Evolutionary conservation across 163 green algal species (phyloP), one percentile per base, ranked within the genome.

Genomic region (Scenedesmus sp.): DNA sequence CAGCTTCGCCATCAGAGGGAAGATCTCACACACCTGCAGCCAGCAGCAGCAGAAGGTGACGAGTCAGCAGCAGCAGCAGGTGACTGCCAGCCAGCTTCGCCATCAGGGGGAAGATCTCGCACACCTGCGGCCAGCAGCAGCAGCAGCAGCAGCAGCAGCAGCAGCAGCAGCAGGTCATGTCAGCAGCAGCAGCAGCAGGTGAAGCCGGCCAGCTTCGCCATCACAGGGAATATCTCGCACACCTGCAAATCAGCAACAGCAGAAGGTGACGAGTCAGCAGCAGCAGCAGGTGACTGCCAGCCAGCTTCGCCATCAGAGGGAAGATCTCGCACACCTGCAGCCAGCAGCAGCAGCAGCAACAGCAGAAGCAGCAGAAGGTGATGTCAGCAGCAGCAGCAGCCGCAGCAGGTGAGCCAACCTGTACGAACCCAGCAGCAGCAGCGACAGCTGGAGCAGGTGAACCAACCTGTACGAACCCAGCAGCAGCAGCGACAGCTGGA

Each of bases 1-100:
- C 52, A 90, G 81, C 62, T 83, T 82, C 18, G 16, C 23, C 64
- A 92, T 77, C 82, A 92, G 8, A 12, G 34, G 77, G 64, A 89
- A 88, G 13, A 91, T 60, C n/a, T 91, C 66, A 4, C 10, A 34
- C 18, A 93, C 81, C 64, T 88, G 77, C 56, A 73, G 20, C 34
- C 34, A 46, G 34, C 34, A 46, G 34, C 34, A 46, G 34, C 34
- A 52, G 23, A 4, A 52, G 70, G 6, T 8, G 26, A 7, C 16
- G 7, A 76, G 2, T 2, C 15, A 76, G 7, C 62, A 73, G 20
- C 64, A 76, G 66, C 66, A 18, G 18, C 4, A 26, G 16, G 66
- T 18, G 26, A 18, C 2, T 34, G 66, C 4, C 18, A 12, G 16
- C 18, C n/a, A 10, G 20, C 9, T 73, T 18, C 20, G 34, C 34